Conservation (phyloP, 208 protist genomes). For the Vickermania spadyakhi region DNA sequence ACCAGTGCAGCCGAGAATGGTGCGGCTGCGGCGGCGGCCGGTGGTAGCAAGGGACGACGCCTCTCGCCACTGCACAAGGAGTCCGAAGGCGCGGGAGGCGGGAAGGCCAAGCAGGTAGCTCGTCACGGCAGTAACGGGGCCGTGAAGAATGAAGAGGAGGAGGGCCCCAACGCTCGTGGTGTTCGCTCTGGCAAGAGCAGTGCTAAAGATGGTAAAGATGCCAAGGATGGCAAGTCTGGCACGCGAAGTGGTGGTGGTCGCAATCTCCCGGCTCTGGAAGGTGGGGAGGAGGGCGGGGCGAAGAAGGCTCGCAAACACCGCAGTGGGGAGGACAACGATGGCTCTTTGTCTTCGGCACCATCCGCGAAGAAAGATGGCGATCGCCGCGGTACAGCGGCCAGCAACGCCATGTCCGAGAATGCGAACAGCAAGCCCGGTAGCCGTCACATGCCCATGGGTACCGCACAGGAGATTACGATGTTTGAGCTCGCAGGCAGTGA, state of each 20-base stretch:
- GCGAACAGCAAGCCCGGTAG: background rate
- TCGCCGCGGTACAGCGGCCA: background rate
- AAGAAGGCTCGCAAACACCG: slow-evolving; percentile 2
- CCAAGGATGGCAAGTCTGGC: background rate
- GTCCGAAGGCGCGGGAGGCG: background rate
- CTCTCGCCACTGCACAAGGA: background rate
- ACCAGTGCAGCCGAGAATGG: no score
- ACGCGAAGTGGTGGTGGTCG: background rate
- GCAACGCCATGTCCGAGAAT: background rate
- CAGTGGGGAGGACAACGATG: background rate
- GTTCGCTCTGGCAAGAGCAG: background rate
- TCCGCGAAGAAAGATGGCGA: background rate
- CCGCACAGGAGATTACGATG: background rate
- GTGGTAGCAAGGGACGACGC: background rate
- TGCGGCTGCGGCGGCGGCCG: background rate
- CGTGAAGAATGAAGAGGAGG: background rate
- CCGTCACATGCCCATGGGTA: background rate
- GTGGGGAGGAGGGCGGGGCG: background rate
- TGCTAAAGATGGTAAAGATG: no score
- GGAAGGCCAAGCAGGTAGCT: background rate
- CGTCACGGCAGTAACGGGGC: background rate
- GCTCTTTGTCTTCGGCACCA: background rate
- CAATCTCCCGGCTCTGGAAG: background rate
- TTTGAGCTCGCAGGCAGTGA: slow-evolving; percentile 16
- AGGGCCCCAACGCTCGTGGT: background rate